phyloP scores from a whole-genome alignment of 2,329 filamentous ascomycete genomes.

The Paraconiothyrium brasiliense region DNA sequence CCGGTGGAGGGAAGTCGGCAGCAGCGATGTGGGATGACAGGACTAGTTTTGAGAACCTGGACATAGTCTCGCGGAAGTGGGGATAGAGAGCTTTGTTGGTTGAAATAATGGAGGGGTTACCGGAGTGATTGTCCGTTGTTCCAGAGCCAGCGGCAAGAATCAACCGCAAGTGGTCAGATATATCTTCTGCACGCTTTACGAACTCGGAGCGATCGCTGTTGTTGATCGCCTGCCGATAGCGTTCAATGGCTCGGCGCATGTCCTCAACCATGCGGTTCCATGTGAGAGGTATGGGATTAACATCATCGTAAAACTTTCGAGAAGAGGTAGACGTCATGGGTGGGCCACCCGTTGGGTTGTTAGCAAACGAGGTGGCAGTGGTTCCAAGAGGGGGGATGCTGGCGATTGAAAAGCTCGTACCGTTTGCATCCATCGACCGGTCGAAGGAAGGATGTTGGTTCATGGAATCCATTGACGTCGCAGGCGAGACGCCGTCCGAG shows the following conservation, averaged over 20 bases:
- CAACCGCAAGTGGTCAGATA: slow-evolving; percentile 92
- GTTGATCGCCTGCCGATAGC: slow-evolving; percentile 88
- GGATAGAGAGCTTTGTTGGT: slow-evolving; percentile 97
- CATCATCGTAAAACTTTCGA: slow-evolving; percentile 89
- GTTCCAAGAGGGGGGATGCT: slow-evolving; percentile 60
- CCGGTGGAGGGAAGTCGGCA: slow-evolving; percentile 92
- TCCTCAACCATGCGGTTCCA: slow-evolving; percentile 92
- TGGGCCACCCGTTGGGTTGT: slow-evolving; percentile 56
- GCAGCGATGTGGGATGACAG: slow-evolving; percentile 97
- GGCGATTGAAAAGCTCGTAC: slow-evolving; percentile 57
- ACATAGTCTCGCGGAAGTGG: slow-evolving; percentile 99
- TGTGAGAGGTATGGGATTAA: slow-evolving; percentile 79
- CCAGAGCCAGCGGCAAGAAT: slow-evolving; percentile 95
- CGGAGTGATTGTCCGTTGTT: slow-evolving; percentile 98
- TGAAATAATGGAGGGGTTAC: slow-evolving; percentile 98
- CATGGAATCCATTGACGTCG: slow-evolving; percentile 91
- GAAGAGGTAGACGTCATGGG: slow-evolving; percentile 66
- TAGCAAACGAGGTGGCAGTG: slow-evolving; percentile 64
- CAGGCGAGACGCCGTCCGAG: slow-evolving; percentile 79
- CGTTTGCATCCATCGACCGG: slow-evolving; percentile 56
- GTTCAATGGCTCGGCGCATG: slow-evolving; percentile 89
- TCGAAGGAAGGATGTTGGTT: slow-evolving; percentile 71
- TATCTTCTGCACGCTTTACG: slow-evolving; percentile 93
- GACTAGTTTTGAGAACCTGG: slow-evolving; percentile 98
- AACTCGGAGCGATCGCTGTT: slow-evolving; percentile 87